A percentile compares a stretch with the other conserved stretches of the same genome.
phyloP scores from a whole-genome alignment of 1,284 basidiomycete genomes.

The Phellinidium pouzarii region DNA sequence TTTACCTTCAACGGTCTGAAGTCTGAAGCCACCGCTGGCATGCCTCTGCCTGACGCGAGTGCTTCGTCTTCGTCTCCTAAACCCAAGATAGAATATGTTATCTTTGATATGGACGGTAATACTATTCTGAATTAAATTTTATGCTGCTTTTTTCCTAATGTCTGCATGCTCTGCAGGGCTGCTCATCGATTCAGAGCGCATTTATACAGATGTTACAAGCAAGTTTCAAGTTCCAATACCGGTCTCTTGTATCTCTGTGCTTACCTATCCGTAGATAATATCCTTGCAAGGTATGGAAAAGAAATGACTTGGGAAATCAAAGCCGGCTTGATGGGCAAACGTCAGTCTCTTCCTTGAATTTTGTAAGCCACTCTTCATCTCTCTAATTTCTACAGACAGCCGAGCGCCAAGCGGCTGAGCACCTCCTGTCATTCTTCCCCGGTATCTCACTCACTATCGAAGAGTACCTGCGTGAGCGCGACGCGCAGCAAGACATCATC shows the following conservation, averaged over 20 bases:
- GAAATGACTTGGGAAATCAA: conserved; percentile 82
- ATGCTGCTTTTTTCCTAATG: background rate
- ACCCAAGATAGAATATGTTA: conserved; percentile 53
- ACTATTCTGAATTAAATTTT: conserved; percentile 21
- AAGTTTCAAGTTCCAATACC: conserved; percentile 23
- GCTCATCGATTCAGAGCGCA: conserved; percentile 65
- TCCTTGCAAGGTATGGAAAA: conserved; percentile 64
- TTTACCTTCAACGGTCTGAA: too few species aligned
- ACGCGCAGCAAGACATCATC: conserved; percentile 47
- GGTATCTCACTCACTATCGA: conserved; percentile 55
- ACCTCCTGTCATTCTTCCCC: conserved; percentile 71
- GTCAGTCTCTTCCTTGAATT: conserved; percentile 35
- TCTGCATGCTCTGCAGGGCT: conserved; percentile 29
- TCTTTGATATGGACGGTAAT: conserved; percentile 78
- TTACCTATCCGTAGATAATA: conserved; percentile 42
- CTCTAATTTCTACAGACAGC: conserved; percentile 35
- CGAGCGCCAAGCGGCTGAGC: conserved; percentile 52
- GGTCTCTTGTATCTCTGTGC: background rate
- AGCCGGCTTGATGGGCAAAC: conserved; percentile 76
- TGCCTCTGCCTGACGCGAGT: conserved; percentile 15
- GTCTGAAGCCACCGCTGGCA: too few species aligned
- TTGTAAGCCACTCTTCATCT: background rate
- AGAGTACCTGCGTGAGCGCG: conserved; percentile 50
- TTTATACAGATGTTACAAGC: conserved; percentile 76
- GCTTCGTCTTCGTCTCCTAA: conserved; percentile 29